Percentiles rank a stretch among this genome's conserved stretches.
Conservation (phyloP, 768 basidiomycete genomes). For the Amanita muscaria region DNA sequence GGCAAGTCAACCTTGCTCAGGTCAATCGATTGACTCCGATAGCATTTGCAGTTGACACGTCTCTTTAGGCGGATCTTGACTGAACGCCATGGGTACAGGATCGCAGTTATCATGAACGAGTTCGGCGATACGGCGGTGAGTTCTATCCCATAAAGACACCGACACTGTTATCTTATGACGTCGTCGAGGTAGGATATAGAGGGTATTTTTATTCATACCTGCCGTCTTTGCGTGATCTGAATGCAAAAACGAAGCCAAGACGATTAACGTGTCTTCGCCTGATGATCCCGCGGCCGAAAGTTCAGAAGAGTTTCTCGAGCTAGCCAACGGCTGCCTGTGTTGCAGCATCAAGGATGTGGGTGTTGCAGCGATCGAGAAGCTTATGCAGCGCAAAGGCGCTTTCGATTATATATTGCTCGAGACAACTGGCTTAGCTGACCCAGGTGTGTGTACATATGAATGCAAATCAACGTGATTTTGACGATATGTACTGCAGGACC, state of each 20-base stretch:
- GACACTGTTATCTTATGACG: slow-evolving; percentile 2
- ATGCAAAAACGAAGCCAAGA: slow-evolving; percentile 47
- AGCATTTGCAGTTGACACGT: too few relatives aligned
- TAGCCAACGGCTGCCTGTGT: slow-evolving; percentile 96
- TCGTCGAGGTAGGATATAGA: slow-evolving; percentile 72
- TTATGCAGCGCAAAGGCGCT: slow-evolving; percentile 77
- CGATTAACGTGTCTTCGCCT: slow-evolving; percentile 71
- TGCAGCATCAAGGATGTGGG: slow-evolving; percentile 96
- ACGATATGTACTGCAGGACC: slow-evolving; percentile 41
- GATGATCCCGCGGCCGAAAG: slow-evolving; percentile 54
- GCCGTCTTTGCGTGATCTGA: not conserved
- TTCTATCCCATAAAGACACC: too few relatives aligned
- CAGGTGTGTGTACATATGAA: slow-evolving; percentile 39
- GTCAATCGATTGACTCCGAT: too few relatives aligned
- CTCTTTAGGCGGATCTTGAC: slow-evolving; percentile 71
- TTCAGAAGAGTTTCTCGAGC: slow-evolving; percentile 82
- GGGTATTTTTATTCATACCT: slow-evolving; percentile 38
- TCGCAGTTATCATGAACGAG: slow-evolving; percentile 98
- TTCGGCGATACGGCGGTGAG: slow-evolving; percentile 91
- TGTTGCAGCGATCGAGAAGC: slow-evolving; percentile 85
- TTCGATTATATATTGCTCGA: slow-evolving; percentile 96
- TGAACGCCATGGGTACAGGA: slow-evolving; percentile 88
- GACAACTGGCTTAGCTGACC: slow-evolving; percentile 94
- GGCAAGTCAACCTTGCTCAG: slow-evolving; percentile 91
- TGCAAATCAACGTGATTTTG: not conserved